Percentiles rank a stretch among this genome's conserved stretches.
Conservation (phyloP, 352 stramenopile genomes). For the Plasmopara muralis region DNA sequence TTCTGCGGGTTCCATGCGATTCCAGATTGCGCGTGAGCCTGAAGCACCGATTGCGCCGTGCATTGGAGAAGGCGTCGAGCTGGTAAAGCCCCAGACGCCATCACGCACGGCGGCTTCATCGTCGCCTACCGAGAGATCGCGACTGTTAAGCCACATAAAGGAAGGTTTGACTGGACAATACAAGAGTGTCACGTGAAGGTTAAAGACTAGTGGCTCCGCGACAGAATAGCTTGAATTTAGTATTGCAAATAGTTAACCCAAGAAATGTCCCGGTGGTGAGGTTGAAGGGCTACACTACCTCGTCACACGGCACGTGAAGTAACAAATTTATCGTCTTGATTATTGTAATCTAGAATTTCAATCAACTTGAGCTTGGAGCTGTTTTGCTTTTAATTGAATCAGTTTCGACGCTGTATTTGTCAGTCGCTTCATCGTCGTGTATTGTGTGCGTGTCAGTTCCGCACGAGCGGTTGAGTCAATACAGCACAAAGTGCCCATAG, state of each 20-base stretch:
- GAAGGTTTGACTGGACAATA: too few relatives aligned
- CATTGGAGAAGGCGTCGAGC: constrained; percentile 5
- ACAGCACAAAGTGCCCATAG: constrained; percentile 28
- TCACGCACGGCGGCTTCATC: constrained; percentile 14
- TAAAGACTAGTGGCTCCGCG: too few relatives aligned
- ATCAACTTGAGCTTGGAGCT: too few relatives aligned
- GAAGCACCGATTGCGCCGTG: constrained; percentile 40
- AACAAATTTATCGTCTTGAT: too few relatives aligned
- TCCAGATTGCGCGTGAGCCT: constrained; percentile 48
- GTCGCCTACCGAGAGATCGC: constrained; percentile 21
- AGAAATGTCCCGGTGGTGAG: too few relatives aligned
- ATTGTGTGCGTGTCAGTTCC: constrained; percentile 29
- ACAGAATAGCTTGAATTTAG: too few relatives aligned
- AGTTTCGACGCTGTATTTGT: constrained; percentile 3
- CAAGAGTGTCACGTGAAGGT: too few relatives aligned
- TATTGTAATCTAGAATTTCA: too few relatives aligned
- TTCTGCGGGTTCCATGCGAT: constrained; percentile 52
- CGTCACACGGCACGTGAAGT: too few relatives aligned
- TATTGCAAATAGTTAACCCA: too few relatives aligned
- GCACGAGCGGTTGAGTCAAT: constrained; percentile 21
- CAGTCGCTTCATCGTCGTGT: constrained; percentile 22
- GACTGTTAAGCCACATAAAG: constrained; percentile 32
- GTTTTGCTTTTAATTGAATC: too few relatives aligned
- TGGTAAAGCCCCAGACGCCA: constrained; percentile 25
- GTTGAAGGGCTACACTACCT: too few relatives aligned